Percentiles rank a stretch among this genome's conserved stretches.
Conservation (phyloP, 2,329 filamentous ascomycete species). For the Exophiala calicioides region DNA sequence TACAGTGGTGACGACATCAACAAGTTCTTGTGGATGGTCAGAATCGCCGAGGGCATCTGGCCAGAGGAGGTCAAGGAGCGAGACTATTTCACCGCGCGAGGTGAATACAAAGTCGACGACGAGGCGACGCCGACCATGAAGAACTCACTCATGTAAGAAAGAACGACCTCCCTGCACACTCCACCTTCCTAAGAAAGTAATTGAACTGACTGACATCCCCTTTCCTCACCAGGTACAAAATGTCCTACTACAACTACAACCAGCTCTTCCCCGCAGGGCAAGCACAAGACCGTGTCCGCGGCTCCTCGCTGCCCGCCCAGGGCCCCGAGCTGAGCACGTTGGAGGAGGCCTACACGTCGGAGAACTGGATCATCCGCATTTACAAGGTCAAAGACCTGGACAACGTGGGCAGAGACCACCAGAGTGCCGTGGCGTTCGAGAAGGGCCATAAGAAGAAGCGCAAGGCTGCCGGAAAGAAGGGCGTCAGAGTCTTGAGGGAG, state of each 20-base stretch:
- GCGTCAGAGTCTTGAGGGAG: constrained; percentile 46
- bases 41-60: constrained; percentile 99
- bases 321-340: constrained; percentile 83
- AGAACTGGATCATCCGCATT: constrained; percentile 99
- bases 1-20: constrained; percentile 99
- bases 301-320: constrained; percentile 74
- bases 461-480: constrained; percentile 44
- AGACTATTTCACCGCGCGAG: constrained; percentile 88
- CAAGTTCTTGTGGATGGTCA: constrained; percentile 99
- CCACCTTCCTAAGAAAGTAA: constrained; percentile 2
- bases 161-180: not conserved
- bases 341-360: constrained; percentile 96
- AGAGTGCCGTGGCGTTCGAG: constrained; percentile 57
- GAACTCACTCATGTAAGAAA: constrained; percentile 93
- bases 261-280: constrained; percentile 88
- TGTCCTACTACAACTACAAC: constrained; percentile 99
- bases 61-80: constrained; percentile 98
- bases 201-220: constrained; percentile 26
- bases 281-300: constrained; percentile 85
- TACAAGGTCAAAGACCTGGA: constrained; percentile 99
- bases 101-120: constrained; percentile 94
- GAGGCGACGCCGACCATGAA: constrained; percentile 95
- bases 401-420: constrained; percentile 89
- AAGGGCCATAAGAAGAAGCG: constrained; percentile 56
- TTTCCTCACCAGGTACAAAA: constrained; percentile 86